A percentile compares a stretch with the other conserved stretches of the same genome.
These are phyloP conservation scores for Mortierella hygrophila DNA, from an alignment of 192 early-diverging fungal species.

Conservation along the genomic window DNA sequence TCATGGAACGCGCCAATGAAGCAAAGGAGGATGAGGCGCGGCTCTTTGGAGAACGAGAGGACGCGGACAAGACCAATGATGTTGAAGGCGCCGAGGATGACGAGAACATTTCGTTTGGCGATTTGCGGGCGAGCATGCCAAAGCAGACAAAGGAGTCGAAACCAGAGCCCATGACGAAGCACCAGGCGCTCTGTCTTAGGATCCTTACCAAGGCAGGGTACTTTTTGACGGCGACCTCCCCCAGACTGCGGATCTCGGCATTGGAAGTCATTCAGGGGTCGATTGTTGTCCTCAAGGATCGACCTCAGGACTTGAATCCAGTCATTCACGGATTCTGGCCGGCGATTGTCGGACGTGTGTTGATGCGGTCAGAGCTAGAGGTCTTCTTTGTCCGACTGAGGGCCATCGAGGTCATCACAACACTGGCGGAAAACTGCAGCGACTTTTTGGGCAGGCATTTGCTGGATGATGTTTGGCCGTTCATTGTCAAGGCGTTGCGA, in stretches of 20 bases:
- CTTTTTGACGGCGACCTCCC: slow-evolving; percentile 63
- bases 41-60: slow-evolving; percentile 8
- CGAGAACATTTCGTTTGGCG: slow-evolving; percentile 11
- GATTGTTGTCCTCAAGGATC: slow-evolving; percentile 53
- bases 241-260: slow-evolving; percentile 59
- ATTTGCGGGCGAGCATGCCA: slow-evolving; percentile 22
- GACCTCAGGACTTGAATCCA: slow-evolving; percentile 58
- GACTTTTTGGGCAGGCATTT: slow-evolving; percentile 61
- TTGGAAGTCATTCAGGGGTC: slow-evolving; percentile 53
- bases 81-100: slow-evolving; percentile 20
- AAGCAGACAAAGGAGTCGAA: slow-evolving; percentile 11
- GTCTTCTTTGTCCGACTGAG: slow-evolving; percentile 42
- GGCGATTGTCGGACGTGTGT: slow-evolving; percentile 51
- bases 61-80: slow-evolving; percentile 19
- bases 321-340: slow-evolving; percentile 66
- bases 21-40: slow-evolving; percentile 26
- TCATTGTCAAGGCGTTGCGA: slow-evolving; percentile 25
- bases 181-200: slow-evolving; percentile 57
- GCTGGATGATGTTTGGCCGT: slow-evolving; percentile 62
- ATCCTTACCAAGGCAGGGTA: slow-evolving; percentile 65
- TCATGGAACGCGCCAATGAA: slow-evolving; percentile 21
- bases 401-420: slow-evolving; percentile 43
- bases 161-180: slow-evolving; percentile 42
- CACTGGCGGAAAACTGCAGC: slow-evolving; percentile 51
- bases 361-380: slow-evolving; percentile 32